phyloP scores from a whole-genome alignment of 2,329 filamentous ascomycete species.

The Aspergillus hortae region DNA sequence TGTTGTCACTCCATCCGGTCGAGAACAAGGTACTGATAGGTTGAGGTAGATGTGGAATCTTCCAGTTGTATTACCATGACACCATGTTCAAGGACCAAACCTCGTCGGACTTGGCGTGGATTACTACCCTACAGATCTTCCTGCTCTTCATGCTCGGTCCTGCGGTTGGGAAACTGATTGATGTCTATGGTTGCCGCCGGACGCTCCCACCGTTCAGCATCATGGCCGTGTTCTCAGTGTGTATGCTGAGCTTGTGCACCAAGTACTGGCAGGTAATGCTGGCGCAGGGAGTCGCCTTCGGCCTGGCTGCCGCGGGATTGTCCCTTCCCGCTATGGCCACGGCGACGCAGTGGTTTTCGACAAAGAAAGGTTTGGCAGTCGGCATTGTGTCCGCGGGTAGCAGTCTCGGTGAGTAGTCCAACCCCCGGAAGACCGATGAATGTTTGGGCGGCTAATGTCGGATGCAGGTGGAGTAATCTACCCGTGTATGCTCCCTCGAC shows the following conservation, averaged over 20 bases:
- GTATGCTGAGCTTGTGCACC: constrained; percentile 1
- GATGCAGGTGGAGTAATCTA: constrained; percentile 1
- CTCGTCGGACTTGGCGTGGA: constrained; percentile 1
- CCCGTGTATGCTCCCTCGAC: neutral
- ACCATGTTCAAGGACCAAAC: constrained; percentile 1
- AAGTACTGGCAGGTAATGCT: constrained; percentile 1
- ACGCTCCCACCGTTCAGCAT: constrained; percentile 1
- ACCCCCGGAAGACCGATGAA: neutral
- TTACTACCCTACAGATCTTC: constrained; percentile 1
- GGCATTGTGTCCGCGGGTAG: neutral
- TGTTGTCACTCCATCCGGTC: neutral
- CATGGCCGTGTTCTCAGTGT: neutral
- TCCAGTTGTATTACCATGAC: neutral
- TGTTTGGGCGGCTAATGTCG: neutral
- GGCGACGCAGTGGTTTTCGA: constrained; percentile 1
- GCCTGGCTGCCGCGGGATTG: neutral
- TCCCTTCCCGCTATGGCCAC: neutral
- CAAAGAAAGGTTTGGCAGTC: neutral
- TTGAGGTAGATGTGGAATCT: neutral
- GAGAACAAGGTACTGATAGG: neutral
- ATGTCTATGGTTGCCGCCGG: neutral
- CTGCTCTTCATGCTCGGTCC: constrained; percentile 1
- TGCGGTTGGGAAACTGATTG: neutral
- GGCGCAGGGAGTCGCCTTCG: neutral
- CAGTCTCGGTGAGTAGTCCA: neutral